Base-by-base conservation (phyloP, 768 basidiomycete species). In the Terana coerulea region DNA sequence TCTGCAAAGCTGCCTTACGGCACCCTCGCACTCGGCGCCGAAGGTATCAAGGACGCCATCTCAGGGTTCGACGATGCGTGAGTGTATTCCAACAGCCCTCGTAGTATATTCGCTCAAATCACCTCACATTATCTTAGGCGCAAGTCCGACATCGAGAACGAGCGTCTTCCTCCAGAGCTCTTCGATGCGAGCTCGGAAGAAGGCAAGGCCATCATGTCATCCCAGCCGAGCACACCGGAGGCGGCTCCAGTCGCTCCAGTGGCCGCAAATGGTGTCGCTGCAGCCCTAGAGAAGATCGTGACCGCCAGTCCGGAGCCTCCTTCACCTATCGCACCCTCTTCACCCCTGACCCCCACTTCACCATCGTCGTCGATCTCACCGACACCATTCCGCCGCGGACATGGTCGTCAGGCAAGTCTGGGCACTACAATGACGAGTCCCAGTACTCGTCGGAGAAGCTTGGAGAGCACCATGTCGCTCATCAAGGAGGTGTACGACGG, bases 131-230 rank as follows among this genome's bases (percentile, higher is more conserved):
- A 39, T 28, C 21, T 5, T 21, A 95, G 93, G 35, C 92, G 94
- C 54, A 95, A 94, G 73, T 92, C 90, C 37, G 97, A 98, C 75
- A 98, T 98, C 59, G 95, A 98, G 71, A 98, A 98, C 71, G 97
- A 99, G 69, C 87, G 94, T 29, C 75, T 98, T n/a, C 97, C 95
- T 2, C 95, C 95, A 2, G 93, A 98, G 14, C 77, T 99, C 15
- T 88, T 92, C 65, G 95, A 98, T 62, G 86, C 83, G 5, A 72
- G 78, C 56, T 85, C 82, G 9, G 80, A 80, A 57, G 84, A 88
- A 69, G 86, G 83, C 50, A 82, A 79, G 57, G 81, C 85, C 6
- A 79, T 66, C 40, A 61, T 69, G 34, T n/a, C n/a, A n/a, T 88
- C 50, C 56, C 63, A 43, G 15, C 86, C 89, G 0, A 69, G 75